Conservation (phyloP, 352 stramenopile species). For the Phytophthora pluvialis region DNA sequence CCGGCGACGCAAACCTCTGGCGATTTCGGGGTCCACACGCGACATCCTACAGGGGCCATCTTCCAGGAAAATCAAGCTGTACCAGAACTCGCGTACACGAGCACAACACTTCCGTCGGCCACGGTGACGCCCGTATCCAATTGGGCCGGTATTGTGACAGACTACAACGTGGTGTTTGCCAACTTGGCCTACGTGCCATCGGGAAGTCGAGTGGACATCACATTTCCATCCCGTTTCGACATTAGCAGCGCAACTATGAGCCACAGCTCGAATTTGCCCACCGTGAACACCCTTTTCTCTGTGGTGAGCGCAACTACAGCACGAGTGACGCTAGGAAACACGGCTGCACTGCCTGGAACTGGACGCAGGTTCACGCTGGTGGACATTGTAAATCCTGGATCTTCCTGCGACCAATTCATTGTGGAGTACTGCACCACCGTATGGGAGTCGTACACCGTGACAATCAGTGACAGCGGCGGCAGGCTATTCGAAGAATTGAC, state of each 20-base stretch:
- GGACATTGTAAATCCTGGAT: slow-evolving; percentile 62
- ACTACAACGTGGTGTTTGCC: slow-evolving; percentile 49
- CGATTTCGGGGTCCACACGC: slow-evolving; percentile 52
- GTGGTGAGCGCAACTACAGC: slow-evolving; percentile 18
- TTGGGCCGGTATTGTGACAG: slow-evolving; percentile 48
- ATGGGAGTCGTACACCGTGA: slow-evolving; percentile 54
- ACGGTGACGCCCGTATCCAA: slow-evolving; percentile 50
- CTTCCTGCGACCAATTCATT: slow-evolving; percentile 62
- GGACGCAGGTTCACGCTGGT: slow-evolving; percentile 50
- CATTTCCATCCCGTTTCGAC: slow-evolving; percentile 53
- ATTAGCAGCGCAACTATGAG: slow-evolving; percentile 36
- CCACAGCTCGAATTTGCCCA: slow-evolving; percentile 39
- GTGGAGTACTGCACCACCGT: slow-evolving; percentile 54
- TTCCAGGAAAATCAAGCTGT: slow-evolving; percentile 47
- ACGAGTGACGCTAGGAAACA: slow-evolving; percentile 42
- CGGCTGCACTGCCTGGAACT: slow-evolving; percentile 38
- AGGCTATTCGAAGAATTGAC: slow-evolving; percentile 54
- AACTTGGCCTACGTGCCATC: slow-evolving; percentile 52
- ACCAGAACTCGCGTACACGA: slow-evolving; percentile 30
- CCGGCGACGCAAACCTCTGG: slow-evolving; percentile 42
- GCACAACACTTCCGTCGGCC: slow-evolving; percentile 37
- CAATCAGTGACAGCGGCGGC: slow-evolving; percentile 40
- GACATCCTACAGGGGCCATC: slow-evolving; percentile 41
- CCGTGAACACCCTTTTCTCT: slow-evolving; percentile 35
- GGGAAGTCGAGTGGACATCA: slow-evolving; percentile 45